A percentile compares a stretch with the other conserved stretches of the same genome.
Conservation (phyloP, 257 asterid species). For the Nicotiana obtusifolia region DNA sequence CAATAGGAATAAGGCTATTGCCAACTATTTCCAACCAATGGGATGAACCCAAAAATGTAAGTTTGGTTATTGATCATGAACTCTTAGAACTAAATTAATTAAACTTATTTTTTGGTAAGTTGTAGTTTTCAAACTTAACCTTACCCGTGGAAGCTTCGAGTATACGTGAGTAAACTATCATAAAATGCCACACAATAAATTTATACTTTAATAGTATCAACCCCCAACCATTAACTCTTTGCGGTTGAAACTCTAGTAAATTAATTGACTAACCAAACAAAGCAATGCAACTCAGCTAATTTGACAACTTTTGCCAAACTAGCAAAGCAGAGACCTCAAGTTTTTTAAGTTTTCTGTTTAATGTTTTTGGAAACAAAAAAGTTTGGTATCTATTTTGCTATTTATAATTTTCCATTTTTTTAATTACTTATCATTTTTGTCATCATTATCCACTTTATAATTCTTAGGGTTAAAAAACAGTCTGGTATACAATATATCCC, state of each 20-base stretch:
- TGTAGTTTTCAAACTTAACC: neutral
- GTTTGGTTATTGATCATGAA: neutral
- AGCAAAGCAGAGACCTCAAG: neutral
- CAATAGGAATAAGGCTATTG: too few relatives aligned
- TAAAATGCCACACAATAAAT: neutral
- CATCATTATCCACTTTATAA: neutral
- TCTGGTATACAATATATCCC: too few relatives aligned
- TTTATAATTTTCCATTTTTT: neutral
- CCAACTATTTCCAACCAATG: too few relatives aligned
- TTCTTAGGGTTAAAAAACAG: neutral
- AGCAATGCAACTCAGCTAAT: neutral
- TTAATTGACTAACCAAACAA: neutral
- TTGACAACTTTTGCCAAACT: slow-evolving; percentile 3
- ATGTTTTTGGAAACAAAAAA: too few relatives aligned
- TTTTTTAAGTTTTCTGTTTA: neutral
- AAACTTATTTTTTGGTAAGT: neutral
- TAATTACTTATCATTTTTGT: neutral
- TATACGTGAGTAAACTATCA: neutral
- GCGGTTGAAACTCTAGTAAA: neutral
- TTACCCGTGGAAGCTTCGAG: neutral
- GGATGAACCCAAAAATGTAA: neutral
- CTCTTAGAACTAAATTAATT: neutral
- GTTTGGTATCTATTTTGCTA: neutral
- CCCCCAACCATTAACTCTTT: neutral
- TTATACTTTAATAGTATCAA: neutral